phyloP scores from a whole-genome alignment of 306 rosid genomes.

The Sechiopsis laciniata region DNA sequence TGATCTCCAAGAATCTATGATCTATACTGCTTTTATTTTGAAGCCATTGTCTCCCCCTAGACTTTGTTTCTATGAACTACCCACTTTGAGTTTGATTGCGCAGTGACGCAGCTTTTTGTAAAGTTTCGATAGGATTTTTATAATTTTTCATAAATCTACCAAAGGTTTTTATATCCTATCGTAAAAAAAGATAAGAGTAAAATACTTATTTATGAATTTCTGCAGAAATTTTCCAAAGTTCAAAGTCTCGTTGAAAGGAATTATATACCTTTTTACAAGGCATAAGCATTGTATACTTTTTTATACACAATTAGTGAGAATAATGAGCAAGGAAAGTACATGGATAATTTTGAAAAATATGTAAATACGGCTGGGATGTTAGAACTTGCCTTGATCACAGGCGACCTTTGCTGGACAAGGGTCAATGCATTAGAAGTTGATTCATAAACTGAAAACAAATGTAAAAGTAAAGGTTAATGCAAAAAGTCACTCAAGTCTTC shows the following conservation, averaged over 20 bases:
- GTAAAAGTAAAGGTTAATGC: not conserved
- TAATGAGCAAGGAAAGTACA: not conserved
- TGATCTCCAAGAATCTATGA: too few species aligned
- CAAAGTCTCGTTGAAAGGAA: not conserved
- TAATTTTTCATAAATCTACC: too few species aligned
- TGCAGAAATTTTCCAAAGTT: not conserved
- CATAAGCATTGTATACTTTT: too few species aligned
- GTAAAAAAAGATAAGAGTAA: too few species aligned
- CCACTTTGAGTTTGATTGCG: too few species aligned
- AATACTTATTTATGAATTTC: not conserved
- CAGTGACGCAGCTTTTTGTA: too few species aligned
- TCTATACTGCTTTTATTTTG: too few species aligned
- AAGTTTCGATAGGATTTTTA: too few species aligned
- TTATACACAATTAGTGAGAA: not conserved
- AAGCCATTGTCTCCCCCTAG: too few species aligned
- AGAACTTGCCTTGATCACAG: constrained; percentile 50
- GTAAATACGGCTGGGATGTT: not conserved
- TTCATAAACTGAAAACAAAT: constrained; percentile 58
- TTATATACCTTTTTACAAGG: not conserved
- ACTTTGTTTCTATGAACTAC: too few species aligned
- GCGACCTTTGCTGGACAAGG: constrained; percentile 84
- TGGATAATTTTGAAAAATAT: not conserved
- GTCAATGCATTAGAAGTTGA: constrained; percentile 51
- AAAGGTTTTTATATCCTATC: too few species aligned
- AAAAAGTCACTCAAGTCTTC: not conserved